phyloP scores from a whole-genome alignment of 768 basidiomycete genomes.

The Chalciporus pseudorubinellus region DNA sequence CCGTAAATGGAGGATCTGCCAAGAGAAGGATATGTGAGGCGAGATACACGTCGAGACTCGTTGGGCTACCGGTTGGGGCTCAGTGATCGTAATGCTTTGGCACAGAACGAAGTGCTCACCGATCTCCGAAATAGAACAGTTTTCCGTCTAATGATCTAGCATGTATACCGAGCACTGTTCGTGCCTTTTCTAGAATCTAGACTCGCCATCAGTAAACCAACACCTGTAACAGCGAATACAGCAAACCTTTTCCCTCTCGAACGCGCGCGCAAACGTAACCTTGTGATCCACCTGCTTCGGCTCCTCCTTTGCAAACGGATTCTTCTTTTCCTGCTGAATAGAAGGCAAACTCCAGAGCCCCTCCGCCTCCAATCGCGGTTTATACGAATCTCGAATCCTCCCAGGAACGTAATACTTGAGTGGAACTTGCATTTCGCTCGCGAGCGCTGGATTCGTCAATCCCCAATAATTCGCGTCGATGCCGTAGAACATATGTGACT shows the following conservation, averaged over 20 bases:
- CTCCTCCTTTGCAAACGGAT: conserved; percentile 33
- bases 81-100: not conserved
- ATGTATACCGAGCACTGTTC: conserved; percentile 56
- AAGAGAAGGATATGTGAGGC: conserved; percentile 70
- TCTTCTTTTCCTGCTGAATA: conserved; percentile 39
- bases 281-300: conserved; percentile 36
- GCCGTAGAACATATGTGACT: conserved; percentile 68
- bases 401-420: conserved; percentile 72
- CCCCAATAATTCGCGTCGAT: conserved; percentile 59
- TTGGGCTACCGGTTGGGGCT: conserved; percentile 41
- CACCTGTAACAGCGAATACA: not conserved
- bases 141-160: conserved; percentile 50
- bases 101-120: conserved; percentile 33
- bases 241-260: conserved; percentile 59
- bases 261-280: conserved; percentile 48
- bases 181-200: conserved; percentile 61
- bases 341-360: conserved; percentile 57
- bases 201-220: conserved; percentile 4
- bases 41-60: conserved; percentile 61
- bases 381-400: conserved; percentile 57
- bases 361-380: conserved; percentile 55
- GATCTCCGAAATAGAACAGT: conserved; percentile 49
- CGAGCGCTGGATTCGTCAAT: conserved; percentile 54
- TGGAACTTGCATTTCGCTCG: conserved; percentile 58
- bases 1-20: conserved; percentile 56